Base-by-base conservation (phyloP, 352 stramenopile species). In the Pythium utonaiense region DNA sequence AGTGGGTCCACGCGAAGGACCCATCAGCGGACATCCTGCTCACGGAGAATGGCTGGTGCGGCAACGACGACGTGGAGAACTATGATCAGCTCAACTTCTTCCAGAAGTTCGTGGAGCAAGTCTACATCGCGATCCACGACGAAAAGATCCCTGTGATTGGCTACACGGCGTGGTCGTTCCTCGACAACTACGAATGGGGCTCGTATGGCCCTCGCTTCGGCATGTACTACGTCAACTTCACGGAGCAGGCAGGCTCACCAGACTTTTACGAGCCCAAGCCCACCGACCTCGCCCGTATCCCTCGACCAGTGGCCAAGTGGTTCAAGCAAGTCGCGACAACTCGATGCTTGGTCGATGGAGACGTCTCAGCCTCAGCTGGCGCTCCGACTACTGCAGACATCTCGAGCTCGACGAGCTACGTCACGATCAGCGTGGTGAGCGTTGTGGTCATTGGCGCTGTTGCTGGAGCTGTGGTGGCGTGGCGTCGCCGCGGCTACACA, bases 151-250 rank as follows among this genome's bases (percentile, higher is more conserved):
- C 78, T 21, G 60, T 98, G 28, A 73, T 83, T 50, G 92, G 89
- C 12, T 98, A 97, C 70, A 98, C 91, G 67, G 87, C 81, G 10
- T 98, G 91, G 93, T 91, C 74, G 36, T 85, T 98, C 33, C 62
- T 98, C 45, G 89, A 98, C 63, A 98, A 98, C 60, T 98, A 96
- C 64, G 93, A 98, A 68, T 98, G 91, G 91, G 77, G 89, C 6
- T 84, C 77, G 21, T 87, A 75, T 56, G 62, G 65, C 16, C 74
- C 77, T n/a, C 74, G 74, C 34, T 86, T 86, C 50, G 77, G 77
- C 1, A 63, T 86, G 28, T 86, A 74, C 60, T 83, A 82, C 67
- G 74, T 86, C 33, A 73, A 86, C 42, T 84, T 73, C 34, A 69
- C 74, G 24, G 54, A 60, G 28, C 41, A 59, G 10, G 72, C 61